A percentile compares a stretch with the other conserved stretches of the same genome.
phyloP scores from a whole-genome alignment of 495 filamentous ascomycete species.

The Neurospora tetrasperma region DNA sequence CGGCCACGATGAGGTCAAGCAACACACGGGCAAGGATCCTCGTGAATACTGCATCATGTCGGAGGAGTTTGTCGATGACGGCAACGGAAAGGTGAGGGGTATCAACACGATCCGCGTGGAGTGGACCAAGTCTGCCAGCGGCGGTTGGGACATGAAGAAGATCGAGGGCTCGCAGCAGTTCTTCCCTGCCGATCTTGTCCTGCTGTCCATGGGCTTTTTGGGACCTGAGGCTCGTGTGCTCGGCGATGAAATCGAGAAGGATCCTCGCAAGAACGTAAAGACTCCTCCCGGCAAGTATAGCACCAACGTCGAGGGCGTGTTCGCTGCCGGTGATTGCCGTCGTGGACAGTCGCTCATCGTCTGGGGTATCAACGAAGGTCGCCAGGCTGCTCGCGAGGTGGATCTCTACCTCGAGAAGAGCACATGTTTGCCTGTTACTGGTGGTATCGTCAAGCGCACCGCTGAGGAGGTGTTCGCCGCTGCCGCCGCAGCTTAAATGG shows the following conservation, averaged over 20 bases:
- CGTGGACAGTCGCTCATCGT: conserved; percentile 96
- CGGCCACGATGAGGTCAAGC: conserved; percentile 92
- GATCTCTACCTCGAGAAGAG: conserved; percentile 78
- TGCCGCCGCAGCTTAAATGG: conserved; percentile 7
- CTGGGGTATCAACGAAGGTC: conserved; percentile 99
- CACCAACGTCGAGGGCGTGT: conserved; percentile 83
- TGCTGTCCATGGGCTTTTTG: conserved; percentile 97
- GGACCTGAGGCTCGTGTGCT: conserved; percentile 88
- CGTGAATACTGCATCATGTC: conserved; percentile 99
- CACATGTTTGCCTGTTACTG: conserved; percentile 80
- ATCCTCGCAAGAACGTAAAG: conserved; percentile 95
- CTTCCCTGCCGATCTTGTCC: conserved; percentile 94
- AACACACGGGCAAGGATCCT: conserved; percentile 94
- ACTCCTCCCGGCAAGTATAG: conserved; percentile 80
- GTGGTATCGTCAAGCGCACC: conserved; percentile 81
- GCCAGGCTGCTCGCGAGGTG: conserved; percentile 87
- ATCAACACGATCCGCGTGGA: conserved; percentile 98
- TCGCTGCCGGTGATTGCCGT: conserved; percentile 93
- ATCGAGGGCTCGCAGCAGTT: conserved; percentile 90
- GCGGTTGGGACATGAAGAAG: conserved; percentile 99
- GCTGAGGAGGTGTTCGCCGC: conserved; percentile 54
- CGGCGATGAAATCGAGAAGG: conserved; percentile 80
- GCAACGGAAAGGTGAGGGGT: conserved; percentile 78
- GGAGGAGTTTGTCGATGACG: conserved; percentile 93
- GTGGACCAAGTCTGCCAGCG: conserved; percentile 82